Evolutionary conservation across 768 basidiomycete genomes (phyloP).

Genomic region (Rubroboletus satanas): DNA sequence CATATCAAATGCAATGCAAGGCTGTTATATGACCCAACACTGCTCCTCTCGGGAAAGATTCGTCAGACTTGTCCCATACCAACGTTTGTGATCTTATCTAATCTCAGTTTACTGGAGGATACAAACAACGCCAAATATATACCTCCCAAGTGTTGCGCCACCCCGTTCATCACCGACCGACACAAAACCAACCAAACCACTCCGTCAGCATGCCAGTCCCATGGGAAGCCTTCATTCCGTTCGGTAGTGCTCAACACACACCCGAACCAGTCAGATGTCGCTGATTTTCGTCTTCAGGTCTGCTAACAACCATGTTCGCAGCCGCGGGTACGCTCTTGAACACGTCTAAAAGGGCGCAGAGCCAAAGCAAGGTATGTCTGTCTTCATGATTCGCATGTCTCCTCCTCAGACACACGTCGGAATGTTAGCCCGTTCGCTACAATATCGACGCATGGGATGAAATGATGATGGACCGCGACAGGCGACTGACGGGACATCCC

Average conservation of each 20-base stretch:
- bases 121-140: constrained; percentile 26
- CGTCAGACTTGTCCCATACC: not conserved
- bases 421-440: constrained; percentile 71
- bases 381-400: not conserved
- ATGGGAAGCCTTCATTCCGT: constrained; percentile 96
- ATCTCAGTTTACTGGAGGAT: not conserved
- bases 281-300: constrained; percentile 45
- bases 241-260: constrained; percentile 47
- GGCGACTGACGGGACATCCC: constrained; percentile 77
- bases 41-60: not conserved
- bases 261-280: not conserved
- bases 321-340: constrained; percentile 86
- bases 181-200: not conserved
- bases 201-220: constrained; percentile 81
- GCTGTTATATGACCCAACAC: not conserved
- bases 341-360: constrained; percentile 73
- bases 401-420: not conserved
- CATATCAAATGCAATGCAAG: not conserved
- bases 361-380: constrained; percentile 77
- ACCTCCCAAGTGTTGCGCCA: not conserved
- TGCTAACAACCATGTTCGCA: constrained; percentile 85
- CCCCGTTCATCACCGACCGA: not conserved
- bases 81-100: not conserved
- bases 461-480: constrained; percentile 94
- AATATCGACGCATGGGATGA: constrained; percentile 87